These are phyloP conservation scores for Phytophthora aleatoria DNA, from an alignment of 352 stramenopile species.

Conservation along the genomic window DNA sequence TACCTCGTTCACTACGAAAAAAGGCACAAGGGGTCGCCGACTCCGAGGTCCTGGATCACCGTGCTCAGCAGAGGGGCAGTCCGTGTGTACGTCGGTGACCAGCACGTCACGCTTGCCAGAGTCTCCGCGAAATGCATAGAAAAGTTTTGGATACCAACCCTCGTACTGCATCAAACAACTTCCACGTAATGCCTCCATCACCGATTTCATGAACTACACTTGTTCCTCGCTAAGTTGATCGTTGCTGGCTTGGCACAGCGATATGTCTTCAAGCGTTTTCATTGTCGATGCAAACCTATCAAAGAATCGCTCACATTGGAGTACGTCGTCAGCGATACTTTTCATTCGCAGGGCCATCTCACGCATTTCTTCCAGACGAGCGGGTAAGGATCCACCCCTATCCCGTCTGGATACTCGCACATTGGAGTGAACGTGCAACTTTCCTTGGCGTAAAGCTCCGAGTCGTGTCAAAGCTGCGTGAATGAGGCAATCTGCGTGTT, in stretches of 20 bases:
- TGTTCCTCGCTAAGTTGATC: constrained; percentile 11
- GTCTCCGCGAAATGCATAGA: constrained; percentile 5
- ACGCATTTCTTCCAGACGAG: constrained; percentile 27
- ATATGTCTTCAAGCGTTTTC: constrained; percentile 19
- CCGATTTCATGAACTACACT: constrained; percentile 26
- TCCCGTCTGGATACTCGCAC: constrained; percentile 18
- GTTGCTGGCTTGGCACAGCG: constrained; percentile 6
- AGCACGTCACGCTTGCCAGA: constrained; percentile 18
- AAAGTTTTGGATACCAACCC: constrained; percentile 19
- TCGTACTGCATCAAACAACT: constrained; percentile 7
- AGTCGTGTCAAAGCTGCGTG: constrained; percentile 29
- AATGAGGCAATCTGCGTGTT: constrained; percentile 32
- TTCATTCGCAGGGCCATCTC: constrained; percentile 15
- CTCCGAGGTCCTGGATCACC: not conserved
- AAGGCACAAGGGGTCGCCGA: constrained; percentile 3
- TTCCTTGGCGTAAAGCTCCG: constrained; percentile 33
- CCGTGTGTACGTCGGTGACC: not conserved
- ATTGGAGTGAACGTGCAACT: constrained; percentile 14
- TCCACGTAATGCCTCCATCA: constrained; percentile 24
- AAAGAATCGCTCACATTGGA: not conserved
- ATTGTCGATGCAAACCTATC: constrained; percentile 19
- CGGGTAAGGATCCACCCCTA: constrained; percentile 21
- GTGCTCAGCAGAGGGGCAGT: not conserved
- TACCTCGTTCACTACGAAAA: constrained; percentile 15
- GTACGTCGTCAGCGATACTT: constrained; percentile 1